A percentile compares a stretch with the other conserved stretches of the same genome.
Conservation (phyloP, 176 grass and related monocot species). For the Lolium multiflorum region DNA sequence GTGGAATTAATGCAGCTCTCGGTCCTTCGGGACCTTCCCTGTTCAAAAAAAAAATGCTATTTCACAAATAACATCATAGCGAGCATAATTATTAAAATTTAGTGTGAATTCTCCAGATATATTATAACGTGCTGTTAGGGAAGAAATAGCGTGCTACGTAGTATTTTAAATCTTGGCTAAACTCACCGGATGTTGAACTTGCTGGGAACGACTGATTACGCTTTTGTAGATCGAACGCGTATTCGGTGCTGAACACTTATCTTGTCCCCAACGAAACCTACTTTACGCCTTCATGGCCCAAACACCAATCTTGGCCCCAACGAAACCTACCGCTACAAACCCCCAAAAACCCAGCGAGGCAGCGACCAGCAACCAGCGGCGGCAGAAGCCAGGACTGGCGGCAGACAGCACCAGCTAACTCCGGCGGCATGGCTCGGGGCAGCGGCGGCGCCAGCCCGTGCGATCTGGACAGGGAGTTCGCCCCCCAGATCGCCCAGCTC, state of each 20-base stretch:
- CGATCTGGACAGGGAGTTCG: conserved; percentile 67
- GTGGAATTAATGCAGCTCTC: too few relatives aligned
- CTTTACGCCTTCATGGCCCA: not conserved
- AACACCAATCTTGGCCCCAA: conserved; percentile 1
- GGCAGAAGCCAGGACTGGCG: not conserved
- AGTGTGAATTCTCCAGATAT: too few relatives aligned
- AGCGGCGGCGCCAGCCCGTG: conserved; percentile 50
- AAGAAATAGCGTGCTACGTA: too few relatives aligned
- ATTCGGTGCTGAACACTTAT: not conserved
- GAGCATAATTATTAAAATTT: too few relatives aligned
- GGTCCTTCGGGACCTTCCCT: too few relatives aligned
- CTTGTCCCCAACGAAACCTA: conserved; percentile 23
- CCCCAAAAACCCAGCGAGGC: conserved; percentile 32
- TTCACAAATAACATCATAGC: too few relatives aligned
- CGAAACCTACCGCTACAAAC: conserved; percentile 30
- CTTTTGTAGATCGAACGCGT: not conserved
- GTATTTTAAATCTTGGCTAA: too few relatives aligned
- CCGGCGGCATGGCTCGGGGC: conserved; percentile 30
- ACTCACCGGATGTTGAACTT: too few relatives aligned
- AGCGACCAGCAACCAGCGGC: not conserved
- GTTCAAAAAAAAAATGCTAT: too few relatives aligned
- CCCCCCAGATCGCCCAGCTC: conserved; percentile 75
- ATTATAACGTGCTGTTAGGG: too few relatives aligned
- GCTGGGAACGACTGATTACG: not conserved
- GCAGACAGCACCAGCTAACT: not conserved